Base-by-base conservation (phyloP, 1,284 basidiomycete species). In the Leccinum fallax region DNA sequence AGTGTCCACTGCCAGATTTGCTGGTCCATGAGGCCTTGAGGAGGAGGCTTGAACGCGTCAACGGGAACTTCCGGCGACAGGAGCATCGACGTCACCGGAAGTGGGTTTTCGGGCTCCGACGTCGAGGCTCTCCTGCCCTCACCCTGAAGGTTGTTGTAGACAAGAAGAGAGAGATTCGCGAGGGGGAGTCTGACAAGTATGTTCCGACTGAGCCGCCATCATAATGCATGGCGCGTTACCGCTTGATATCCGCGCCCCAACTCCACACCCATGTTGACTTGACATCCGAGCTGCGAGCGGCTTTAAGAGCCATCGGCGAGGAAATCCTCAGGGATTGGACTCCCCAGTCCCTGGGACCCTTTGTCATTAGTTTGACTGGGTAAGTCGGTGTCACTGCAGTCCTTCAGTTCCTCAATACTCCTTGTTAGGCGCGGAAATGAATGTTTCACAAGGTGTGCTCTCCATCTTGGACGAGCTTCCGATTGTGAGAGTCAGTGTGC, bases 361-460 rank as follows among this genome's bases (percentile, higher is more conserved):
- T 93, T 53, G 84, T 95, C 0, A 85, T 96, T 58, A 89, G 92
- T 16, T 75, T 96, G 40, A 94, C 93, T 19, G 94, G 94, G 92
- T 93, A 57, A 36, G 62, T 53, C 40, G 16, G n/a, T 63, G 1
- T 51, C 5, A 15, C 4, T 4, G 3, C 16, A 13, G 24, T 49
- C 19, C 40, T 38, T 32, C 28, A 15, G 46, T 63, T 9, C 2
- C 30, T 48, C 60, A 53, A 55, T 59, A 30, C 28, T 48, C 8
- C 15, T 32, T 49, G 49, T 16, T 51, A 93, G 91, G 8, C 85
- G 81, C 3, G 94, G 94, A 13, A 13, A 91, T 30, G 28, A 91
- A 94, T 59, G 94, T 96, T 0, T 83, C 92, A 0, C 79, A 87
- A 61, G 94, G 94, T 8, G 86, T 86, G 7, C 78, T 90, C 13